These are phyloP conservation scores for Mycena vitilis DNA, from an alignment of 768 basidiomycete species.

Conservation along the genomic window DNA sequence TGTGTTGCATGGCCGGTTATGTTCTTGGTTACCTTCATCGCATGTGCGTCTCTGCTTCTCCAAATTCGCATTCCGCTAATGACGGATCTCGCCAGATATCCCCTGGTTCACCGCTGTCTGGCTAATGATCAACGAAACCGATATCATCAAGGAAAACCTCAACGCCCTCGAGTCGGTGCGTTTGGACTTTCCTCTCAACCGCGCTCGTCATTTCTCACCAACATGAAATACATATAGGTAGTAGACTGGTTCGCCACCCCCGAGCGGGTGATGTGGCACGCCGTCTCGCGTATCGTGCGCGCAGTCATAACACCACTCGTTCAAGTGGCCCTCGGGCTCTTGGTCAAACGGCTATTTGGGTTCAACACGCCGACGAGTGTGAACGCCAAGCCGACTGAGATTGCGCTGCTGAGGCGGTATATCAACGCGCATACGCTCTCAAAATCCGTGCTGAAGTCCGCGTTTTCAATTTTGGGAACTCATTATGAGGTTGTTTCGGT, in stretches of 20 bases:
- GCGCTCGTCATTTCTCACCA: slow-evolving; percentile 40
- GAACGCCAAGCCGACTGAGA: slow-evolving; percentile 45
- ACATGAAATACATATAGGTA: slow-evolving; percentile 51
- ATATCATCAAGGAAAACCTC: slow-evolving; percentile 39
- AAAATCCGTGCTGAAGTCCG: slow-evolving; percentile 47
- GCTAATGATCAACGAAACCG: slow-evolving; percentile 50
- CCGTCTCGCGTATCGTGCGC: slow-evolving; percentile 52
- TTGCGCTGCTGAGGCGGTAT: slow-evolving; percentile 48
- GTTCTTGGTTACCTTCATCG: slow-evolving; percentile 44
- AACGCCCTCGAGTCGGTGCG: slow-evolving; percentile 48
- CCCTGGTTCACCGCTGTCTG: slow-evolving; percentile 56
- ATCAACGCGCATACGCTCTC: slow-evolving; percentile 53
- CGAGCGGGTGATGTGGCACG: slow-evolving; percentile 53
- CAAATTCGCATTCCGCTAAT: not conserved
- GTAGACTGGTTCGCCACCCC: slow-evolving; percentile 58
- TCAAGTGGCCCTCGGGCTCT: slow-evolving; percentile 51
- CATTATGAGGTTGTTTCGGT: slow-evolving; percentile 60
- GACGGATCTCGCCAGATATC: slow-evolving; percentile 43
- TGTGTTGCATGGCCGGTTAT: slow-evolving; percentile 57
- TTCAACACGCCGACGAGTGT: slow-evolving; percentile 45
- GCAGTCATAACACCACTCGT: slow-evolving; percentile 50
- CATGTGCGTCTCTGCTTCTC: slow-evolving; percentile 42
- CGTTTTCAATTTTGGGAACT: slow-evolving; percentile 57
- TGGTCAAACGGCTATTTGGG: slow-evolving; percentile 55
- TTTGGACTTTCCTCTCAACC: too few species aligned